Conservation (phyloP, 1,284 basidiomycete genomes). For the Blastosporella zonata region DNA sequence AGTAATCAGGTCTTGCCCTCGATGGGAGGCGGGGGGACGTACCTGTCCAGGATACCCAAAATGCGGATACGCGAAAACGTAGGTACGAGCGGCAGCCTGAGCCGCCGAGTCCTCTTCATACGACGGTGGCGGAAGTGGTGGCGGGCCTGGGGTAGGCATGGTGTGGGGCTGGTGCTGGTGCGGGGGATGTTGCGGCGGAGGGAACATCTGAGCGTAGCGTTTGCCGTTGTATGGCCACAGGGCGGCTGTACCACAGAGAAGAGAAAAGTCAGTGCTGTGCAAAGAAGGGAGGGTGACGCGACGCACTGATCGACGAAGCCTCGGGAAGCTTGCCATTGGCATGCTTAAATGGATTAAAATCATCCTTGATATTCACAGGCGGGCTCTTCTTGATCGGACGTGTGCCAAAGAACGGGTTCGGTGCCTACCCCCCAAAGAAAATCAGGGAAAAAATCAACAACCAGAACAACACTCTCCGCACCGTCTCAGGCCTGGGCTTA, state of each 20-base stretch:
- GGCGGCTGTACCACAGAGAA: conserved; percentile 42
- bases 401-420: conserved; percentile 87
- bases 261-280: not conserved
- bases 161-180: conserved; percentile 61
- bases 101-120: conserved; percentile 72
- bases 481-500: conserved; percentile 56
- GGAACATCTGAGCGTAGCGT: conserved; percentile 78
- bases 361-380: conserved; percentile 82
- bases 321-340: conserved; percentile 66
- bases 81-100: conserved; percentile 58
- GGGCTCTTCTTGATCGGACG: conserved; percentile 70
- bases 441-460: not conserved
- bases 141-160: conserved; percentile 62
- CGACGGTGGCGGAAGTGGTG: conserved; percentile 63
- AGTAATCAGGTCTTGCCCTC: conserved; percentile 11
- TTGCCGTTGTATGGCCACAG: conserved; percentile 90
- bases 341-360: conserved; percentile 93
- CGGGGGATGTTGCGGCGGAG: conserved; percentile 52
- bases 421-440: conserved; percentile 34
- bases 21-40: conserved; percentile 20
- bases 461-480: conserved; percentile 21
- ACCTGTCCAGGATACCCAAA: conserved; percentile 77
- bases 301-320: conserved; percentile 70
- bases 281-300: not conserved
- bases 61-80: conserved; percentile 70